Evolutionary conservation across 1,139 yeast species (phyloP), one percentile per base, ranked within the genome.

Genomic region (Hemisphaericaspora xylofermentans): DNA sequence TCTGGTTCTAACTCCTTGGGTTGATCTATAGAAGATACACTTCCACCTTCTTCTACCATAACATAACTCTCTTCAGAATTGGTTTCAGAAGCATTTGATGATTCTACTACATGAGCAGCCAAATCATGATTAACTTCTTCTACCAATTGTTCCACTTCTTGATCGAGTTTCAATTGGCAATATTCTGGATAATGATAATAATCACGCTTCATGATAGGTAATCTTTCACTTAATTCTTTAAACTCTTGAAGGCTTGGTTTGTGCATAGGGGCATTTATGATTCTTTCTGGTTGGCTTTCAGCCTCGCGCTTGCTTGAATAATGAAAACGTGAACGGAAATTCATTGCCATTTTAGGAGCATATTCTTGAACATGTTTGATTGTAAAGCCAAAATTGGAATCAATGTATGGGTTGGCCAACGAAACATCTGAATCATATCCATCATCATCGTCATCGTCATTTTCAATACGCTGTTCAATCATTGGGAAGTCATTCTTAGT

Each of bases 331-430:
- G 46, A 34, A 6, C 50, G 46, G 28, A 41, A 39, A 18, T 39
- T 43, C 22, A 43, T 39, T 33, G 38, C 28, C n/a, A 35, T 25
- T 21, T 43, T 43, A 33, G 43, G 38, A 16, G 39, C 38, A 33
- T 42, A 29, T 36, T 60, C 60, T 31, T 56, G 57, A 28, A 49
- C 55, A 39, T 51, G 41, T 48, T 74, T 78, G 10, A 82, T 64
- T 6, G 68, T 64, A 51, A 82, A 84, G 0, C 76, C 80, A 53
- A 66, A 67, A 39, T 74, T 70, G 3, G 74, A 78, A 17, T 75
- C 65, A 12, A 74, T 56, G 38, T 68, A 70, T 1, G 84, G 83
- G 42, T 75, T 70, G 0, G 83, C 82, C 25, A 73, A 52, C 0
- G 83, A 77, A 1, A 76, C 61, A 46, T 71, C 77, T 0, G 80